These are phyloP conservation scores for Apiospora phragmitis DNA, from an alignment of 2,329 filamentous ascomycete genomes.

Conservation along the genomic window DNA sequence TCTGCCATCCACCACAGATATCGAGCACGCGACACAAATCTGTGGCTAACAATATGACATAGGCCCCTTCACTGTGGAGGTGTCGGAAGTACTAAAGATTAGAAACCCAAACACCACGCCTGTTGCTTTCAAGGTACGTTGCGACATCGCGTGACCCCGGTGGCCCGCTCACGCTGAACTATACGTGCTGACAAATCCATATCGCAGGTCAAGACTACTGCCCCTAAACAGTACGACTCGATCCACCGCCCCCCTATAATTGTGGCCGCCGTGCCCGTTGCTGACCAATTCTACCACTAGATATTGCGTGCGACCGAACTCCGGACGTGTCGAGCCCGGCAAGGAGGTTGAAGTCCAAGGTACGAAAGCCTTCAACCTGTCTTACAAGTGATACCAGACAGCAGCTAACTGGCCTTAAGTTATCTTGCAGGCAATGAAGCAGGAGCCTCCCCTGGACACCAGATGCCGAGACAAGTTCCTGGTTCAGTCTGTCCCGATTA, in stretches of 20 bases:
- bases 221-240: constrained; percentile 86
- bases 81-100: constrained; percentile 64
- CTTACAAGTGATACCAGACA: not conserved
- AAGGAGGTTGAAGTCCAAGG: constrained; percentile 90
- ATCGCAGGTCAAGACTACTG: constrained; percentile 91
- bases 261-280: constrained; percentile 17
- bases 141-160: not conserved
- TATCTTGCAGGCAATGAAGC: constrained; percentile 96
- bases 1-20: constrained; percentile 7
- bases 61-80: constrained; percentile 70
- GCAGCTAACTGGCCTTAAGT: constrained; percentile 53
- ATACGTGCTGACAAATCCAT: constrained; percentile 29
- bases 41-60: constrained; percentile 22
- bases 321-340: constrained; percentile 89
- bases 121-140: constrained; percentile 68
- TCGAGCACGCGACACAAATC: not conserved
- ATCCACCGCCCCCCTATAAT: constrained; percentile 15
- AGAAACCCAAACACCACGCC: constrained; percentile 63
- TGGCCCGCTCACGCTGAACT: constrained; percentile 9
- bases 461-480: constrained; percentile 98
- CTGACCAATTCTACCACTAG: constrained; percentile 47
- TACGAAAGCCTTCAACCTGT: constrained; percentile 42
- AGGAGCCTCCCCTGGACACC: constrained; percentile 80
- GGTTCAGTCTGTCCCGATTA: constrained; percentile 86
- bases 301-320: constrained; percentile 97